Percentiles rank a stretch among this genome's conserved stretches.
Conservation (phyloP, 2,329 filamentous ascomycete genomes). For the Penicillium corylophilum region DNA sequence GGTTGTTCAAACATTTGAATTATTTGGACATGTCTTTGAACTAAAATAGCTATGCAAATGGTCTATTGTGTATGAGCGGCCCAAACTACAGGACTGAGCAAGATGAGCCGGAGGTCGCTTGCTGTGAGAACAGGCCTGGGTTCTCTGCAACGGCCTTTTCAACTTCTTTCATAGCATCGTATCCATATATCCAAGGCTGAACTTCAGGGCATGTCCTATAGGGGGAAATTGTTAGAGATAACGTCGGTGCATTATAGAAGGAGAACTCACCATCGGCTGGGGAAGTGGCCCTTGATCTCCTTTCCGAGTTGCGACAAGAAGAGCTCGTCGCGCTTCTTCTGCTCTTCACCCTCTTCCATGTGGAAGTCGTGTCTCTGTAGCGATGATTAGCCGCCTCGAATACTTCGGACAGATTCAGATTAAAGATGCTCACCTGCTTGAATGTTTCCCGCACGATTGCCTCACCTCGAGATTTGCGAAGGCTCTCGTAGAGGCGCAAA, state of each 20-base stretch:
- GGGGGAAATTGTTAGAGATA: neutral
- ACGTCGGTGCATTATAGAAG: neutral
- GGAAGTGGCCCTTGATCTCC: slow-evolving; percentile 56
- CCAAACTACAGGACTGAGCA: slow-evolving; percentile 8
- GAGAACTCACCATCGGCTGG: slow-evolving; percentile 54
- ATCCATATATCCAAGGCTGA: slow-evolving; percentile 65
- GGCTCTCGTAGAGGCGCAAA: slow-evolving; percentile 45
- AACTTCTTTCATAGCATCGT: slow-evolving; percentile 60
- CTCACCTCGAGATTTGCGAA: slow-evolving; percentile 51
- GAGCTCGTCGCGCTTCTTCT: slow-evolving; percentile 57
- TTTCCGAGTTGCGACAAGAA: slow-evolving; percentile 58
- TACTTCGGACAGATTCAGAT: neutral
- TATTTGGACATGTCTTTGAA: neutral
- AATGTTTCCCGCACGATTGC: slow-evolving; percentile 64
- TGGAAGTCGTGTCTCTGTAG: slow-evolving; percentile 50
- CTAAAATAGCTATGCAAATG: neutral
- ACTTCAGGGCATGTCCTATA: slow-evolving; percentile 58
- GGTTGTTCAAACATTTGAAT: neutral
- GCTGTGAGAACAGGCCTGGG: slow-evolving; percentile 18
- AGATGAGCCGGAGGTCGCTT: slow-evolving; percentile 1
- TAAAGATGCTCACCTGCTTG: slow-evolving; percentile 36
- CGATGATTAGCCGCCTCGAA: neutral
- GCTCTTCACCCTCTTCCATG: slow-evolving; percentile 56
- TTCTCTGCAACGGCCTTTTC: slow-evolving; percentile 38
- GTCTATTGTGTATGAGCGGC: neutral